Evolutionary conservation across 345 rosid genomes (phyloP).

Genomic region (Eucalyptus regnans): DNA sequence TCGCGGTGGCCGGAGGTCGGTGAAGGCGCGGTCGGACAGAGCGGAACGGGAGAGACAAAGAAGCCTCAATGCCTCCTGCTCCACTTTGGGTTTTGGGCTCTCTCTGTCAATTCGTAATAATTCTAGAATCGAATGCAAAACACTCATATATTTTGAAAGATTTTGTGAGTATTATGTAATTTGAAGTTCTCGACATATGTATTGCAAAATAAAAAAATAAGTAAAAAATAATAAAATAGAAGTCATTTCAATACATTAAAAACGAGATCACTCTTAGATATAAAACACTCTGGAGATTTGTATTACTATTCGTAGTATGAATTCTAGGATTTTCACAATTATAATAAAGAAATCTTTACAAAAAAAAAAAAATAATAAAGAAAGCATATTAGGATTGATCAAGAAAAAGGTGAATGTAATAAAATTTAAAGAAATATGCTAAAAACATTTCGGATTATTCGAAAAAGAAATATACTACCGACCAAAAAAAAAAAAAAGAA

Average conservation of each 20-base stretch:
- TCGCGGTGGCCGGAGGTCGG: neutral
- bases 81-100: too few species aligned
- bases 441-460: too few species aligned
- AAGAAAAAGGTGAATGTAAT: neutral
- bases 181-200: neutral
- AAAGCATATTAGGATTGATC: too few species aligned
- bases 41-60: neutral
- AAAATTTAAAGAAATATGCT: neutral
- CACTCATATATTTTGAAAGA: neutral
- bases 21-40: neutral
- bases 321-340: neutral
- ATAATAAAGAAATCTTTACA: too few species aligned
- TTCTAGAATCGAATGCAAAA: neutral
- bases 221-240: rapidly evolving
- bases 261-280: neutral
- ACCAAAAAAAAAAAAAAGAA: too few species aligned
- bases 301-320: neutral
- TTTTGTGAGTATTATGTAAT: neutral
- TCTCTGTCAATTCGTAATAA: neutral
- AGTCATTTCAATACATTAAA: neutral
- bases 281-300: neutral
- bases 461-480: too few species aligned
- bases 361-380: too few species aligned
- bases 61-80: too few species aligned
- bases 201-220: too few species aligned